Conservation (phyloP, 1,139 yeast genomes). For the Saccharomycopsis crataegensis region DNA sequence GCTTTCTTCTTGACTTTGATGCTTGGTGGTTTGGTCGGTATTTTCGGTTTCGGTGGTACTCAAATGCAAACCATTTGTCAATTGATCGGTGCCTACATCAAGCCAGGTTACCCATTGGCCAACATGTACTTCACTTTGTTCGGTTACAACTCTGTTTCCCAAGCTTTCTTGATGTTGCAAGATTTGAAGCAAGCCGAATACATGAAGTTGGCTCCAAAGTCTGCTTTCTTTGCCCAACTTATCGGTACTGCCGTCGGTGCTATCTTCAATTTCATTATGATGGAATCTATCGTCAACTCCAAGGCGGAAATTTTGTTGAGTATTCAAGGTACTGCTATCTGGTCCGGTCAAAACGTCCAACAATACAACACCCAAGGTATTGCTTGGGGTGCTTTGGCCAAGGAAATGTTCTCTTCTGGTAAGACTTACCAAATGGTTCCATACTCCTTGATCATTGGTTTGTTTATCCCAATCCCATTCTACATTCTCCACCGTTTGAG, state of each 20-base stretch:
- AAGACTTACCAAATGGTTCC: conserved; percentile 3
- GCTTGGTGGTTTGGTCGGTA: conserved; percentile 8
- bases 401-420: conserved; percentile 7
- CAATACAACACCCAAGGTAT: conserved; percentile 4
- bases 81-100: conserved; percentile 32
- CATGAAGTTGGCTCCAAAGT: conserved; percentile 53
- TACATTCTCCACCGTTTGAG: conserved; percentile 1
- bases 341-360: conserved; percentile 6
- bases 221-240: conserved; percentile 49
- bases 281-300: conserved; percentile 5
- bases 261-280: conserved; percentile 32
- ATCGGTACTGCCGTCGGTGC: conserved; percentile 34
- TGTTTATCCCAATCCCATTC: conserved; percentile 5
- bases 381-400: conserved; percentile 9
- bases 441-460: conserved; percentile 2
- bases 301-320: not conserved
- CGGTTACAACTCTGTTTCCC: conserved; percentile 52
- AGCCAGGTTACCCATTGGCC: conserved; percentile 57
- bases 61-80: conserved; percentile 6
- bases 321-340: conserved; percentile 4
- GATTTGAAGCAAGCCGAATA: conserved; percentile 62
- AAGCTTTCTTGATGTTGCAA: conserved; percentile 46
- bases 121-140: conserved; percentile 53
- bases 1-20: conserved; percentile 4
- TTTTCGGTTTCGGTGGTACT: conserved; percentile 7